These are phyloP conservation scores for Rhynchosporium secalis DNA, from an alignment of 2,329 filamentous ascomycete genomes.

Conservation along the genomic window DNA sequence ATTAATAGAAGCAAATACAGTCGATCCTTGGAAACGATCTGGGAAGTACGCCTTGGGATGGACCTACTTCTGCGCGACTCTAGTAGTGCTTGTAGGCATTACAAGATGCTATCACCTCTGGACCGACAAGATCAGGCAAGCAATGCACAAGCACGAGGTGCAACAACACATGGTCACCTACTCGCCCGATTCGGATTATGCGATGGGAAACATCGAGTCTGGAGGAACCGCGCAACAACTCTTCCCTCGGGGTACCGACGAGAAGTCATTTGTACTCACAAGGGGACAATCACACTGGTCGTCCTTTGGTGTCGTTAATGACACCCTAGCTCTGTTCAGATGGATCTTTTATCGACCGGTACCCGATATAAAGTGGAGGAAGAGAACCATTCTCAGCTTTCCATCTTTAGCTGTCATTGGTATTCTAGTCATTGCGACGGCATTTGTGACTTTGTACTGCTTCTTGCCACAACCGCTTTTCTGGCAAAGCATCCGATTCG, in stretches of 20 bases:
- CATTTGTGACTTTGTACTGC: slow-evolving; percentile 76
- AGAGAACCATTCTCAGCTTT: slow-evolving; percentile 68
- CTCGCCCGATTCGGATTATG: slow-evolving; percentile 59
- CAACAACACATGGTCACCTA: slow-evolving; percentile 61
- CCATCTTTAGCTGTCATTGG: slow-evolving; percentile 74
- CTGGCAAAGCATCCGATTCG: slow-evolving; percentile 82
- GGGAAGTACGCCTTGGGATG: slow-evolving; percentile 86
- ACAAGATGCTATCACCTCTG: slow-evolving; percentile 84
- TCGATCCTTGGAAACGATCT: slow-evolving; percentile 78
- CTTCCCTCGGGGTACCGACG: slow-evolving; percentile 63
- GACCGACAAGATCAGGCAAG: slow-evolving; percentile 90
- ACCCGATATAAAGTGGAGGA: slow-evolving; percentile 68
- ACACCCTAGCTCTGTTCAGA: slow-evolving; percentile 76
- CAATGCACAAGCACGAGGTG: slow-evolving; percentile 81
- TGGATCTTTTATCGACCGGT: slow-evolving; percentile 89
- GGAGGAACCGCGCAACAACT: slow-evolving; percentile 61
- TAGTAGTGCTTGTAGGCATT: slow-evolving; percentile 66
- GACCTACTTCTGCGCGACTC: slow-evolving; percentile 80
- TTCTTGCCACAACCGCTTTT: slow-evolving; percentile 88
- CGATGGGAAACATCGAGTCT: slow-evolving; percentile 58
- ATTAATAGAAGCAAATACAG: slow-evolving; percentile 59
- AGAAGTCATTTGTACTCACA: slow-evolving; percentile 56
- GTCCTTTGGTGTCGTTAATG: slow-evolving; percentile 73
- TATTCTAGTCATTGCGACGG: slow-evolving; percentile 65
- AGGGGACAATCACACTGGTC: slow-evolving; percentile 70